phyloP scores from a whole-genome alignment of 805 yeast genomes.

The Teunomyces kruisii region DNA sequence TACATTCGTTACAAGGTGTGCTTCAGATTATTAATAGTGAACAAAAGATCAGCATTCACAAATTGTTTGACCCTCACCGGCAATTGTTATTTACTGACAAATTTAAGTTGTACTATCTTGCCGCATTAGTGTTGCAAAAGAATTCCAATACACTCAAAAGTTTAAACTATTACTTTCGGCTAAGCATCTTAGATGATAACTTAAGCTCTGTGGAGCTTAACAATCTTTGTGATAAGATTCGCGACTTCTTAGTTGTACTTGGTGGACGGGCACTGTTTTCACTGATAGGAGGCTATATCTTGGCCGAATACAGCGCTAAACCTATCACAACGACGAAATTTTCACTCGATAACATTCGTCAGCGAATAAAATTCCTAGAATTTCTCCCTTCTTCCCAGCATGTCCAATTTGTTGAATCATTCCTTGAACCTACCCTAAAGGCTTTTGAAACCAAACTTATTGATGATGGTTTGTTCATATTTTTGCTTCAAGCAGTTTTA shows the following conservation, averaged over 20 bases:
- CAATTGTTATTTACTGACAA: neutral
- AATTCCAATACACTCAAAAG: constrained; percentile 4
- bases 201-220: constrained; percentile 12
- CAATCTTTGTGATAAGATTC: constrained; percentile 11
- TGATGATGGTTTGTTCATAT: neutral
- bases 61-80: neutral
- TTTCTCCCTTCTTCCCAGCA: neutral
- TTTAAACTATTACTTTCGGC: constrained; percentile 17
- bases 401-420: neutral
- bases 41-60: constrained; percentile 12
- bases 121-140: constrained; percentile 8
- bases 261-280: constrained; percentile 12
- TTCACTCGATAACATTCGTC: neutral
- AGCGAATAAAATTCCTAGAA: constrained; percentile 5
- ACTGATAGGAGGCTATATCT: constrained; percentile 20
- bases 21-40: constrained; percentile 18
- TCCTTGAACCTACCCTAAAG: constrained; percentile 5
- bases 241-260: constrained; percentile 9
- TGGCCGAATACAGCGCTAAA: constrained; percentile 4
- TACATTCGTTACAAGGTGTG: constrained; percentile 19
- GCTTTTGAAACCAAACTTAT: neutral
- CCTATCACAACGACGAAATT: neutral
- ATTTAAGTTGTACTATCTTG: constrained; percentile 7
- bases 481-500: constrained; percentile 6
- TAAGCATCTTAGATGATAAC: constrained; percentile 17